Evolutionary conservation across 2,329 filamentous ascomycete species (phyloP).

Genomic region (Byssochlamys sp.): DNA sequence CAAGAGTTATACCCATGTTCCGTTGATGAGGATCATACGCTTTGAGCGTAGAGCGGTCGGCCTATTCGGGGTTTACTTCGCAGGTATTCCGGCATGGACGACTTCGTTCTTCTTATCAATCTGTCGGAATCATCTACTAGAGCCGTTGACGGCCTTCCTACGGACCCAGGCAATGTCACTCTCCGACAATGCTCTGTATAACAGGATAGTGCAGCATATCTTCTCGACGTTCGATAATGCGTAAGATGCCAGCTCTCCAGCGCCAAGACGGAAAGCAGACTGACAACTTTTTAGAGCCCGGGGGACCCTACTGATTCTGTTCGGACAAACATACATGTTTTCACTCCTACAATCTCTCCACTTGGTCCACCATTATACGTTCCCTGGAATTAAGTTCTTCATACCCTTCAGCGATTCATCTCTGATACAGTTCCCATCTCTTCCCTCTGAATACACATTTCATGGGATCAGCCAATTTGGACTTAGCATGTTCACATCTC

Average conservation of each 20-base stretch:
- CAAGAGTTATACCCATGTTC: constrained; percentile 26
- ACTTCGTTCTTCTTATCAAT: constrained; percentile 28
- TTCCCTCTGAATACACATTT: constrained; percentile 20
- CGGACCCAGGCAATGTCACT: constrained; percentile 17
- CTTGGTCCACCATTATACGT: constrained; percentile 24
- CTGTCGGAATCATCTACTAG: constrained; percentile 29
- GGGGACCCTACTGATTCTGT: constrained; percentile 26
- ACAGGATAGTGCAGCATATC: constrained; percentile 16
- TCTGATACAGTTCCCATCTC: constrained; percentile 22
- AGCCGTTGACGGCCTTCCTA: constrained; percentile 21
- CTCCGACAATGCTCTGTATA: constrained; percentile 15
- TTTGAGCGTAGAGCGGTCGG: constrained; percentile 27
- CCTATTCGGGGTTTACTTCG: constrained; percentile 28
- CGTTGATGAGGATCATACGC: constrained; percentile 28
- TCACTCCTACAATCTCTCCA: constrained; percentile 35
- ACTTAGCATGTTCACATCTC: constrained; percentile 22
- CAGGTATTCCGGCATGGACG: constrained; percentile 33
- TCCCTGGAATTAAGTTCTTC: constrained; percentile 23
- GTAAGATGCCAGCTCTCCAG: constrained; percentile 15
- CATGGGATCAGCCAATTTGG: constrained; percentile 17
- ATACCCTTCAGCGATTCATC: constrained; percentile 29
- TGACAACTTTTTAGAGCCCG: constrained; percentile 19
- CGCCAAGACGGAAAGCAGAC: constrained; percentile 8
- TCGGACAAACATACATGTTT: constrained; percentile 35
- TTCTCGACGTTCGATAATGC: constrained; percentile 20